Base-by-base conservation (phyloP, 495 filamentous ascomycete species). In the Xylaria cubensis region DNA sequence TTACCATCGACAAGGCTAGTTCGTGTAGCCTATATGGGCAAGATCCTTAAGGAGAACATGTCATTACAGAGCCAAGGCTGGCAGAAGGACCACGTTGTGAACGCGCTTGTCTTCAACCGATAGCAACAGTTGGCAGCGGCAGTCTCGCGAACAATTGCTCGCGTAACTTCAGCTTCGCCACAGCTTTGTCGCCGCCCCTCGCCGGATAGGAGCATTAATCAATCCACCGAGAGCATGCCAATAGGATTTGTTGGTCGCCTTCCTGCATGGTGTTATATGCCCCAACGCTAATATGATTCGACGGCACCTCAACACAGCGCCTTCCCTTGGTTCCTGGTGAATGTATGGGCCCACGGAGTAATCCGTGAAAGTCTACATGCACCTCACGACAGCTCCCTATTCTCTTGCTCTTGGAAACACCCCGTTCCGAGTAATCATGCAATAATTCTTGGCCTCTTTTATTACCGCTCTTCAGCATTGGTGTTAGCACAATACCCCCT, bases 1-100 rank as follows among this genome's bases (percentile, higher is more conserved):
- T 82, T 93, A 29, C 74, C 86, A 0, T 79, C 81, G 58, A 79
- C 81, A 36, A 89, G 87, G 72, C 87, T 85, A 39, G 82, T 97
- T 29, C 88, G 86, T 50, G 87, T 97, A 36, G 91, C 87, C 50
- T 97, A 95, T 77, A 86, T 96, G 78, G 94, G 94, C 64, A 91
- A 88, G 76, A 87, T 95, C 48, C 85, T 97, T 19, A 88, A 90
- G 69, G 93, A 96, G 74, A 84, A 85, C 42, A 75, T 86, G 32
- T 82, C 91, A 0, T 78, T 97, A 19, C 76, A 80, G 21, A 85
- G 83, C 39, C 93, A 94, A 74, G 92, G 92, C 34, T 97, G 93
- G 93, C 86, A 89, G 74, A 84, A 87, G 67, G 93, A 90, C 26
- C 86, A 95, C 80, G 85, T 95, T 29, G 80, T 97, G 66, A 97